Base-by-base conservation (phyloP, 495 filamentous ascomycete species). In the Xylaria cubensis region DNA sequence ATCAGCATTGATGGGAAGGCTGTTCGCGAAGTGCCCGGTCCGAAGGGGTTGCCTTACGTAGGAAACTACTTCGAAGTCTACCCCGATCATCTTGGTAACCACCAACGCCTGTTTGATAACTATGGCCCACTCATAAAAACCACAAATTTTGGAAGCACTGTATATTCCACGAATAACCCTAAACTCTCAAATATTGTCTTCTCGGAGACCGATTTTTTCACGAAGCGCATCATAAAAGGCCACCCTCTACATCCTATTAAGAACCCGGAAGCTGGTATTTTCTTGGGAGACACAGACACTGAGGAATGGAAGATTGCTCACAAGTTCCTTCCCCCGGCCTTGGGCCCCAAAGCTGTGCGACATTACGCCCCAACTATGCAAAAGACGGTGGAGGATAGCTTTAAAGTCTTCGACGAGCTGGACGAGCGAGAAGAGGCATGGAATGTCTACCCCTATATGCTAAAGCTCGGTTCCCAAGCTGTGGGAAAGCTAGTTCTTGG, bases 391-490 rank as follows among this genome's bases (percentile, higher is more conserved):
- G 77, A 84, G 41, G 75, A 82, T 26, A 46, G 82, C 13, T 88
- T 87, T 70, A 75, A 70, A 10, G 84, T 89, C 1, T 88, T 90
- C 44, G 88, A 90, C 70, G 80, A 83, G 61, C 75, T 90, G 12
- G 86, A 88, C 71, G 69, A 81, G 39, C 74, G 79, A 19, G 84
- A 74, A 0, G 81, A 86, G 67, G 82, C 87, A 0, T 89, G 81
- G 80, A 90, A 90, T 74, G 87, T 86, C 10, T 90, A 90, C 67
- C 85, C 83, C 48, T 89, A 86, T 63, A 90, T 89, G 86, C 73
- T 90, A 19, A 90, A 90, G 77, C 81, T 90, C 0, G 87, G 79
- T 4, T 84, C 86, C 0, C 86, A 88, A 58, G 80, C 84, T 2
- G 84, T 90, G 19, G 84, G 85, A 19, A 87, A 87, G 74, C 71